Evolutionary conservation across 2,329 filamentous ascomycete species (phyloP).

Genomic region (Colletotrichum kahawae): DNA sequence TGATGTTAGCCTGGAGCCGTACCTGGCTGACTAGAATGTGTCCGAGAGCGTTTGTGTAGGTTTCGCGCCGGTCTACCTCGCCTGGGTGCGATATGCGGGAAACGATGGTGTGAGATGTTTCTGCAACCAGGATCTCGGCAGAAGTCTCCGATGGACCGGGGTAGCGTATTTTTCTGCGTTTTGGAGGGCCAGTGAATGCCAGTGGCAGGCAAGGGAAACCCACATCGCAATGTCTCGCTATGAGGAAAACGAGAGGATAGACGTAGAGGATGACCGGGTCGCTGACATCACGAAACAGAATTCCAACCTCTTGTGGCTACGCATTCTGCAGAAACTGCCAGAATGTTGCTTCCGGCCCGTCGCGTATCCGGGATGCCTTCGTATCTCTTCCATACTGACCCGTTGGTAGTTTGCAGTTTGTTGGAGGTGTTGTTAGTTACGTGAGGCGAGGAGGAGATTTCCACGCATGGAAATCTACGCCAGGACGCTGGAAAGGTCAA

Average conservation of each 20-base stretch:
- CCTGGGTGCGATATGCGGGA: background rate
- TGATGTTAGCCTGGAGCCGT: background rate
- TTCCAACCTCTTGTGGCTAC: background rate
- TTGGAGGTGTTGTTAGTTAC: background rate
- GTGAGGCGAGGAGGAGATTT: background rate
- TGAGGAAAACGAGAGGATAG: background rate
- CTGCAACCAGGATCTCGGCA: background rate
- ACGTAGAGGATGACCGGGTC: background rate
- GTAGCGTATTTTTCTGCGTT: background rate
- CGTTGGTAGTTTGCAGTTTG: background rate
- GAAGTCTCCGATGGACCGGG: background rate
- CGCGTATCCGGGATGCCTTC: background rate
- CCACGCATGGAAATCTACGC: background rate
- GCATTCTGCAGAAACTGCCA: background rate
- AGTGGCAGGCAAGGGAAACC: background rate
- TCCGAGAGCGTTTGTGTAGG: background rate
- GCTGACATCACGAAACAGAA: slow-evolving; percentile 5
- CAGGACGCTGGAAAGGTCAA: background rate
- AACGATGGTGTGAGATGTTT: background rate
- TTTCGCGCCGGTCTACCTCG: background rate
- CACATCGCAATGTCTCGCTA: background rate
- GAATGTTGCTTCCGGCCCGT: background rate
- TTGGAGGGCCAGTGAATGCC: background rate
- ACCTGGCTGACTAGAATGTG: background rate
- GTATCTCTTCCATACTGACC: background rate